Evolutionary conservation across 2,329 filamentous ascomycete species (phyloP), one percentile per base, ranked within the genome.

Genomic region (Magnaporthiopsis poae): DNA sequence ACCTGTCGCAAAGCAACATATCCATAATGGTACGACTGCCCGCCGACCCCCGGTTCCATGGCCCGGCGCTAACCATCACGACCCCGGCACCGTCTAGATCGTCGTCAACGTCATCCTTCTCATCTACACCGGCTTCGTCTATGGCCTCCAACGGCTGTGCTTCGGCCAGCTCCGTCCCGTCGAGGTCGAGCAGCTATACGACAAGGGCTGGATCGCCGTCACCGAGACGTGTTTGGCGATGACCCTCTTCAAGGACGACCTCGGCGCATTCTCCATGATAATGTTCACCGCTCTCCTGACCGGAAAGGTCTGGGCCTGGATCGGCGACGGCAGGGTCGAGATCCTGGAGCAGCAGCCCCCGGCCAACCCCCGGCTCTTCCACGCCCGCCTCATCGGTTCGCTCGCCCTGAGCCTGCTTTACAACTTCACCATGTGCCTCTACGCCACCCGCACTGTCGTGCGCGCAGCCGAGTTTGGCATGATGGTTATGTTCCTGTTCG

Each of bases 401-500:
- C 82, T 99, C 62, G 73, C 90, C 1, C 77, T 96, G 65, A 94
- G 93, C 69, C 83, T 96, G 67, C 71, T 87, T 21, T 97, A 96
- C 78, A 90, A 96, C 74, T 75, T 88, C 31, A 89, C 84, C 75
- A 87, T 99, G 78, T 86, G 97, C 70, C 84, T 84, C 63, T 97
- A 96, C 76, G 89, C 90, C 67, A 83, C 96, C 68, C 86, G 88
- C 35, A 91, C 90, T 0, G 93, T 98, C 39, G 87, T 97, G 64
- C 88, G 90, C 67, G 88, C 96, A 74, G 91, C 94, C 2, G 85
- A 90, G n/a, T 92, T 94, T 0, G 95, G 96, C 68, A 98, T 99
- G 90, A 99, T 98, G 92, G 92, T 99, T 69, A 98, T 99, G 92
- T 99, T 99, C 74, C 87, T 96, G 7, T 99, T 99, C 72, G 95